Percentiles rank a stretch among this genome's conserved stretches.
These are phyloP conservation scores for Chaetomium strumarium DNA, from an alignment of 2,329 filamentous ascomycete genomes.

Conservation along the genomic window DNA sequence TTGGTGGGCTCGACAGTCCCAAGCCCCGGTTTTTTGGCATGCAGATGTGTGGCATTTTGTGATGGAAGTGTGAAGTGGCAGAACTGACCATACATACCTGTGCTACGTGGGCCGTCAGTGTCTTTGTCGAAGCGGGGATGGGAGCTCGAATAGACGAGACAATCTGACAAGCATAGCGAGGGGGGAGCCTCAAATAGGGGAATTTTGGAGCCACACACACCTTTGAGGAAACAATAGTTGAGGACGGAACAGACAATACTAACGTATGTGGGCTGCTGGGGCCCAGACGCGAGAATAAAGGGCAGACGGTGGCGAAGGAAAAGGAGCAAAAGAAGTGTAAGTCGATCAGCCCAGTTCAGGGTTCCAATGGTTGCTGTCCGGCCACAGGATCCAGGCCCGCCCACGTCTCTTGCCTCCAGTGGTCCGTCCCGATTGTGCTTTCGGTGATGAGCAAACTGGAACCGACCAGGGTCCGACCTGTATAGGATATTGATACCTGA, in stretches of 20 bases:
- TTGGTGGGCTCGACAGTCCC: constrained; percentile 9
- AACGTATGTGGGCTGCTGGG: constrained; percentile 6
- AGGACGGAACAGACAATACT: constrained; percentile 9
- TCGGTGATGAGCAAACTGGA: too few species aligned
- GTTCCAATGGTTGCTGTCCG: neutral
- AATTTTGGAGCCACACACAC: neutral
- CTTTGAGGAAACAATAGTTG: constrained; percentile 6
- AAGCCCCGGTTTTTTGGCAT: constrained; percentile 12
- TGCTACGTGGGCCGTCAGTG: neutral
- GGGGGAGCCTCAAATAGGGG: constrained; percentile 14
- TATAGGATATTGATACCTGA: constrained; percentile 12
- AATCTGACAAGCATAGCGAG: neutral
- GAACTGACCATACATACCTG: neutral
- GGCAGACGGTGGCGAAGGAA: constrained; percentile 11
- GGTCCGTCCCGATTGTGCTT: constrained; percentile 8
- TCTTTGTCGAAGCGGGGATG: constrained; percentile 1
- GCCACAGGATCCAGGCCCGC: neutral
- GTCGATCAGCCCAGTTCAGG: neutral
- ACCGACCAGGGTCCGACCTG: neutral
- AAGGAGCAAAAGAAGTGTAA: neutral
- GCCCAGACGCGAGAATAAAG: neutral
- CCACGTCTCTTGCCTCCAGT: constrained; percentile 8
- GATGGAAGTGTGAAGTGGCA: neutral
- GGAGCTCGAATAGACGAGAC: neutral
- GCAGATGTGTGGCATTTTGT: constrained; percentile 4